Evolutionary conservation across 257 asterid genomes (phyloP).

Genomic region (Osmanthus fragrans): DNA sequence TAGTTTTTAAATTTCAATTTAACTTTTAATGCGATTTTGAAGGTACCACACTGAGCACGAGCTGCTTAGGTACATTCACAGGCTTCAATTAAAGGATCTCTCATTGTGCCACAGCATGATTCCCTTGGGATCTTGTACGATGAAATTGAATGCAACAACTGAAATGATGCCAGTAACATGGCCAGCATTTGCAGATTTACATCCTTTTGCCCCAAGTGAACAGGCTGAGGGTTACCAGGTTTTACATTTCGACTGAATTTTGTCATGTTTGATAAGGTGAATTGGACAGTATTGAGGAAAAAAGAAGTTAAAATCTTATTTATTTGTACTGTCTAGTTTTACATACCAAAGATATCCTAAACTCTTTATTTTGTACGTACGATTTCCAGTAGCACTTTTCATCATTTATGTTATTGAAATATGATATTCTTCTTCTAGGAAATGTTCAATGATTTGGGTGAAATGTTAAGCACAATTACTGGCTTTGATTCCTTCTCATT

Average conservation of each 20-base stretch:
- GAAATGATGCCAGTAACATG: constrained; percentile 99
- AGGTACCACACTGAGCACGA: constrained; percentile 99
- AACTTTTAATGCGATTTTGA: constrained; percentile 19
- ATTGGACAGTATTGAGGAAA: too few relatives aligned
- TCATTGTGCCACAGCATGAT: constrained; percentile 98
- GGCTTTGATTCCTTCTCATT: constrained; percentile 97
- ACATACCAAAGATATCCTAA: too few relatives aligned
- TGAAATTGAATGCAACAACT: constrained; percentile 92
- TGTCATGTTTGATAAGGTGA: too few relatives aligned
- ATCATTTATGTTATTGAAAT: background rate
- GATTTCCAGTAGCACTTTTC: background rate
- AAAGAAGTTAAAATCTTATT: background rate
- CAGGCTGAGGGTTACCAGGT: constrained; percentile 97
- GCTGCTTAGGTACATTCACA: constrained; percentile 79
- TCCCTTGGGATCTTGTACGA: constrained; percentile 97
- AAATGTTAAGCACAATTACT: constrained; percentile 79
- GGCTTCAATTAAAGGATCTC: constrained; percentile 87
- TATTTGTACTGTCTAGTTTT: too few relatives aligned
- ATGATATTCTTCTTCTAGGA: constrained; percentile 51
- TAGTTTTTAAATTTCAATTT: background rate
- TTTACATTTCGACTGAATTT: background rate
- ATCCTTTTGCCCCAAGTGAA: constrained; percentile 91
- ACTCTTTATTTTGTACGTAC: background rate
- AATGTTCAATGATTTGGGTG: constrained; percentile 96
- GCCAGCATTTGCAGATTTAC: constrained; percentile 81